Percentiles rank a stretch among this genome's conserved stretches.
Conservation (phyloP, 805 yeast species). For the Hanseniaspora lachancei region DNA sequence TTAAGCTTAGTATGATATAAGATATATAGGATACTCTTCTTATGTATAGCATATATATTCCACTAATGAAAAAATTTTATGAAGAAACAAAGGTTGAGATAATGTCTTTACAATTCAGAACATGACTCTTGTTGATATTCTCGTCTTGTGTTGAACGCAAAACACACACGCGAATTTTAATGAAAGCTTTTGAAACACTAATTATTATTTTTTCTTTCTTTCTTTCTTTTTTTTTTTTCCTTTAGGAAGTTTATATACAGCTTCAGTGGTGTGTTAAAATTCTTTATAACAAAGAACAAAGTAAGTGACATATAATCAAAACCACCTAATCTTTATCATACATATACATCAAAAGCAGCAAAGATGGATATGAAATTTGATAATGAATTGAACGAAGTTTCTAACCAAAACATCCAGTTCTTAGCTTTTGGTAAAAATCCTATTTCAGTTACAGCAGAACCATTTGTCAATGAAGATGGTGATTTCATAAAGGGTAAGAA, state of each 20-base stretch:
- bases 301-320: too few species aligned
- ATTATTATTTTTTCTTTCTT: too few species aligned
- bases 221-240: too few species aligned
- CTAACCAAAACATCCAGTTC: not conserved
- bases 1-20: constrained; percentile 29
- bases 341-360: not conserved
- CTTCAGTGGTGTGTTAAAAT: too few species aligned
- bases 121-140: too few species aligned
- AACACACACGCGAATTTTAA: too few species aligned
- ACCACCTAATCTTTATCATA: not conserved
- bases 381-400: not conserved
- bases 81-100: not conserved
- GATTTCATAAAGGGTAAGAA: not conserved
- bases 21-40: not conserved
- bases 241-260: too few species aligned
- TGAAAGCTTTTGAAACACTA: too few species aligned
- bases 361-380: not conserved
- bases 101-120: too few species aligned
- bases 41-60: not conserved
- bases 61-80: not conserved
- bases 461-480: not conserved
- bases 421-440: not conserved
- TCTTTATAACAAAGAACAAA: too few species aligned
- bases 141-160: too few species aligned
- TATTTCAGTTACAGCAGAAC: not conserved